A percentile compares a stretch with the other conserved stretches of the same genome.
phyloP scores from a whole-genome alignment of 345 rosid genomes.

The Adansonia digitata region DNA sequence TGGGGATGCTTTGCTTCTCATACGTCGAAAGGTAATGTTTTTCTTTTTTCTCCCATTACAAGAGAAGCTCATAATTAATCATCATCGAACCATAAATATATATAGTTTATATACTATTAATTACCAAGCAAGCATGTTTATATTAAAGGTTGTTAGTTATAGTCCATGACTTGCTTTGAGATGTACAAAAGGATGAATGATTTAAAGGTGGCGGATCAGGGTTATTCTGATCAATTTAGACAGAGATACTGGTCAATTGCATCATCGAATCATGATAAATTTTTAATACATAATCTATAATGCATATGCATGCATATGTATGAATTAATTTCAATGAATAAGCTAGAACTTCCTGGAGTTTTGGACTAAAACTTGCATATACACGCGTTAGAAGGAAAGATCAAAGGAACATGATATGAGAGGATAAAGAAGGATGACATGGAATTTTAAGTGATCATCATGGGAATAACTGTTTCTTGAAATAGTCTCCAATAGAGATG shows the following conservation, averaged over 20 bases:
- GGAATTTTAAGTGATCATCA: not conserved
- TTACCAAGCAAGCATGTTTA: not conserved
- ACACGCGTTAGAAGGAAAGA: not conserved
- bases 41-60: not conserved
- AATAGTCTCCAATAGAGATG: not conserved
- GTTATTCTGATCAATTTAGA: not conserved
- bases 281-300: not conserved
- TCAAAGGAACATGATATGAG: not conserved
- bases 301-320: not conserved
- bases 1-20: conserved; percentile 60
- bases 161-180: not conserved
- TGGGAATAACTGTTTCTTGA: not conserved
- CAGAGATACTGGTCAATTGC: not conserved
- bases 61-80: not conserved
- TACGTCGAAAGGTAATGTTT: conserved; percentile 59
- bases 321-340: not conserved
- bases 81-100: not conserved
- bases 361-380: not conserved
- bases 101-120: not conserved
- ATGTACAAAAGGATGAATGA: not conserved
- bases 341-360: not conserved
- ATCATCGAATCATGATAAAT: not conserved
- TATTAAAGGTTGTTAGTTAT: not conserved
- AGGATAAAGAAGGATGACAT: not conserved
- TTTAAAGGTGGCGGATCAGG: not conserved